A percentile compares a stretch with the other conserved stretches of the same genome.
These are phyloP conservation scores for Talaromyces proteolyticus DNA, from an alignment of 495 filamentous ascomycete genomes.

Conservation along the genomic window DNA sequence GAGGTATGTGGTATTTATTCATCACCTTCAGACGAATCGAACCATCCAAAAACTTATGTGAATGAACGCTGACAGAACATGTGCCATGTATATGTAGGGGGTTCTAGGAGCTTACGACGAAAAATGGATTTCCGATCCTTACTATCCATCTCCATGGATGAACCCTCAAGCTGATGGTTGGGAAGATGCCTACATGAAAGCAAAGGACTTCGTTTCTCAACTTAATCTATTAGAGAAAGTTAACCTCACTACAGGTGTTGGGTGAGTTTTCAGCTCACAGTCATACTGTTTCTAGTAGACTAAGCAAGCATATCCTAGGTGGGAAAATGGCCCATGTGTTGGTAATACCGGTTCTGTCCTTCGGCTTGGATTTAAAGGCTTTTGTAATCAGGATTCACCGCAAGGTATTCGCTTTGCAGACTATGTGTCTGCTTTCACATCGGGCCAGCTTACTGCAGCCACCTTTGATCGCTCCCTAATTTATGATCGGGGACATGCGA, in stretches of 20 bases:
- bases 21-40: too few species aligned
- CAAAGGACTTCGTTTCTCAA: slow-evolving; percentile 62
- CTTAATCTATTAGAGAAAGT: slow-evolving; percentile 77
- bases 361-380: slow-evolving; percentile 33
- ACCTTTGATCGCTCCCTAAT: slow-evolving; percentile 63
- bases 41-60: too few species aligned
- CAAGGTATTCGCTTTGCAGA: slow-evolving; percentile 42
- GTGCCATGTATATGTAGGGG: too few species aligned
- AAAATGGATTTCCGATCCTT: neutral
- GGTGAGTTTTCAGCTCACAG: slow-evolving; percentile 32
- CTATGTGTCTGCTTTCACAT: slow-evolving; percentile 49
- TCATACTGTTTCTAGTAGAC: neutral
- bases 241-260: slow-evolving; percentile 74
- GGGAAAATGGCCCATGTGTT: slow-evolving; percentile 66
- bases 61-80: too few species aligned
- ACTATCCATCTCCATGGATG: neutral
- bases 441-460: slow-evolving; percentile 50
- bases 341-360: slow-evolving; percentile 58
- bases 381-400: slow-evolving; percentile 53
- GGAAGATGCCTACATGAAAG: slow-evolving; percentile 64
- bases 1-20: too few species aligned
- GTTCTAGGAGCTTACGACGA: too few species aligned
- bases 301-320: slow-evolving; percentile 31
- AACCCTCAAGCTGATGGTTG: slow-evolving; percentile 33
- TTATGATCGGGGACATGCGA: slow-evolving; percentile 59